A percentile compares a stretch with the other conserved stretches of the same genome.
Evolutionary conservation across 208 protist genomes (phyloP).

Genomic region (Leishmania martiniquensis): DNA sequence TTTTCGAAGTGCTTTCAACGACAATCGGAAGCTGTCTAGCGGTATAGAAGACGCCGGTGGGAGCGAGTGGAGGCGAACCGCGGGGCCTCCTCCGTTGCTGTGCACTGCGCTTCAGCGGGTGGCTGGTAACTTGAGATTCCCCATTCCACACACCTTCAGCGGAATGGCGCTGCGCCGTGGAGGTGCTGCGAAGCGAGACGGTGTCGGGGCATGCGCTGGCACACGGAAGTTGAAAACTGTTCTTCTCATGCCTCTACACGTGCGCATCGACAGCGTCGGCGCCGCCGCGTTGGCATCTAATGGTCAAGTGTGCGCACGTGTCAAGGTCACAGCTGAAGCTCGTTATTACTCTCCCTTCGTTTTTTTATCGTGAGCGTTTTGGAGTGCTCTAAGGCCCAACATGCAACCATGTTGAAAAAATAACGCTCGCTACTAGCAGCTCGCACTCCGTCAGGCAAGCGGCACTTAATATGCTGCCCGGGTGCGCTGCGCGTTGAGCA

Average conservation of each 20-base stretch:
- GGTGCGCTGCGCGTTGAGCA: not conserved
- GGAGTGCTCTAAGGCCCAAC: not conserved
- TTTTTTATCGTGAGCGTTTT: not conserved
- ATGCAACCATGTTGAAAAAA: not conserved
- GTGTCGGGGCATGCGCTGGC: not conserved
- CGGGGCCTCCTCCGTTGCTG: slow-evolving; percentile 7
- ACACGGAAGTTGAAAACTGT: not conserved
- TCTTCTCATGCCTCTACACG: not conserved
- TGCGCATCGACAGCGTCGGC: not conserved
- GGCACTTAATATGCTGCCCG: not conserved
- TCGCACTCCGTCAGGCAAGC: not conserved
- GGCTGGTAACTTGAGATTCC: not conserved
- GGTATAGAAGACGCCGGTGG: not conserved
- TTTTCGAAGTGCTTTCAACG: slow-evolving; percentile 10
- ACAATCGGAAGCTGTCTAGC: slow-evolving; percentile 29
- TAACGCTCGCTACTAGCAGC: not conserved
- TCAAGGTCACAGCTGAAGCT: not conserved
- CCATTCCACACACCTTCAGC: not conserved
- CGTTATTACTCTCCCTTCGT: not conserved
- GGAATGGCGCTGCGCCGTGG: not conserved
- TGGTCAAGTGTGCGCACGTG: too few species aligned
- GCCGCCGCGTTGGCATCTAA: too few species aligned
- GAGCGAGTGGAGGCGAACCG: not conserved
- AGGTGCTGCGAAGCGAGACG: not conserved
- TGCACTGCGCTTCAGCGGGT: not conserved